phyloP scores from a whole-genome alignment of 208 protist genomes.

The Trypanosoma congolense region DNA sequence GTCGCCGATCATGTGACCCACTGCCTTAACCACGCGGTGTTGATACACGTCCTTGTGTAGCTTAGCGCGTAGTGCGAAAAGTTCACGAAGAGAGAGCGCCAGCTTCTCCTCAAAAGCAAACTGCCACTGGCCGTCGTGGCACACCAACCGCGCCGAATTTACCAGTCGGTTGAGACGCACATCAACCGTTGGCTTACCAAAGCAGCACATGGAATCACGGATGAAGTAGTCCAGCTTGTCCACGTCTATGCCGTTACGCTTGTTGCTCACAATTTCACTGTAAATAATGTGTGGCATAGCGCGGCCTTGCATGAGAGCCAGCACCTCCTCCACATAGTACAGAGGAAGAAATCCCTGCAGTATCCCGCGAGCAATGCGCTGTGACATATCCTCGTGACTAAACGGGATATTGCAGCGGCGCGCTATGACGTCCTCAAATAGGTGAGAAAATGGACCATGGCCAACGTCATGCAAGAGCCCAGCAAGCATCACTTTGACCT shows the following conservation, averaged over 20 bases:
- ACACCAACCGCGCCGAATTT: slow-evolving; percentile 75
- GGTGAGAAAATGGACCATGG: slow-evolving; percentile 95
- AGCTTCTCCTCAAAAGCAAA: slow-evolving; percentile 83
- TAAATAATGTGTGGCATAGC: slow-evolving; percentile 37
- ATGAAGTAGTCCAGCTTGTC: slow-evolving; percentile 97
- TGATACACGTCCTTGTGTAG: slow-evolving; percentile 95
- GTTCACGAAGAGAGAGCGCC: slow-evolving; percentile 88
- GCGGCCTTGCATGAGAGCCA: slow-evolving; percentile 59
- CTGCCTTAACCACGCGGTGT: slow-evolving; percentile 90
- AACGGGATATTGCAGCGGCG: slow-evolving; percentile 57
- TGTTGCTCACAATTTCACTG: slow-evolving; percentile 83
- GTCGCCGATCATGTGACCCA: slow-evolving; percentile 95
- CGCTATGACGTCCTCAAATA: slow-evolving; percentile 92
- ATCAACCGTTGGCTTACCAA: slow-evolving; percentile 83
- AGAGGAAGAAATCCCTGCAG: slow-evolving; percentile 34
- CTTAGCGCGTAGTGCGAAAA: slow-evolving; percentile 94
- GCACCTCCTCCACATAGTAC: slow-evolving; percentile 56
- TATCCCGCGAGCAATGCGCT: slow-evolving; percentile 52
- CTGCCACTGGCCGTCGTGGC: slow-evolving; percentile 78
- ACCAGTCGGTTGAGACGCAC: slow-evolving; percentile 83
- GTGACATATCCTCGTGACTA: slow-evolving; percentile 85
- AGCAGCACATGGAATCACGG: slow-evolving; percentile 91
- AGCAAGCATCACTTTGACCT: slow-evolving; percentile 85
- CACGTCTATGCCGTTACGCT: slow-evolving; percentile 94
- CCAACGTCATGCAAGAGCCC: slow-evolving; percentile 95